phyloP scores from a whole-genome alignment of 2,329 filamentous ascomycete genomes.

The Verticillium albo-atrum region DNA sequence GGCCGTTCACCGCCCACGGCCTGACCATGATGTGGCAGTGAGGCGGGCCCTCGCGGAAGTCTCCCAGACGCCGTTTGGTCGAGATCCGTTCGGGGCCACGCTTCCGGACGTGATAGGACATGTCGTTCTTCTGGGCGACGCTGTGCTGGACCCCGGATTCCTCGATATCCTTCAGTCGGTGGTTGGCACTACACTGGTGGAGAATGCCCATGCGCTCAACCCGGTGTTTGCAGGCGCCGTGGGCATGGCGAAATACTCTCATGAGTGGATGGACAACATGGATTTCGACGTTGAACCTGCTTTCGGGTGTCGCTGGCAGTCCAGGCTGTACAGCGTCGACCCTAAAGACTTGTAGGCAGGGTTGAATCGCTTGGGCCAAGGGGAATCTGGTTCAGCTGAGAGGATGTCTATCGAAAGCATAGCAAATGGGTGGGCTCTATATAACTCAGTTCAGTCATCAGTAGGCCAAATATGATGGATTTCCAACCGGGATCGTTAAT shows the following conservation, averaged over 20 bases:
- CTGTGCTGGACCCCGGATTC: background rate
- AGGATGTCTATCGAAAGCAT: too few species aligned
- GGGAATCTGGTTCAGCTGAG: too few species aligned
- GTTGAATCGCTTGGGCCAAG: too few species aligned
- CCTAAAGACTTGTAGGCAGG: too few species aligned
- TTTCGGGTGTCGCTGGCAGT: background rate
- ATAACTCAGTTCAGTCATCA: too few species aligned
- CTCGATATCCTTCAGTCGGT: background rate
- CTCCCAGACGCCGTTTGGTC: background rate
- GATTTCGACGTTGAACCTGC: background rate
- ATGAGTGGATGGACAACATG: background rate
- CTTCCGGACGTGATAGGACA: background rate
- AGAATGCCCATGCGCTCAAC: background rate
- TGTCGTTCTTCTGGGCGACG: background rate
- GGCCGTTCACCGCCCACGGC: background rate
- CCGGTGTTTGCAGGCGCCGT: too few species aligned
- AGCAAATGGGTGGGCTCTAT: too few species aligned
- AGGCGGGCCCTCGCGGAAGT: background rate
- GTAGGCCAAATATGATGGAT: too few species aligned
- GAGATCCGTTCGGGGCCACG: background rate
- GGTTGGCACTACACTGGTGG: background rate
- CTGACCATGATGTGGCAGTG: background rate
- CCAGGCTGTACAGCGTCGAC: too few species aligned
- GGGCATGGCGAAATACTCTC: background rate
- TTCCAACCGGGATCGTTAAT: too few species aligned